phyloP scores from a whole-genome alignment of 257 asterid species.

The Craterostigma plantagineum region DNA sequence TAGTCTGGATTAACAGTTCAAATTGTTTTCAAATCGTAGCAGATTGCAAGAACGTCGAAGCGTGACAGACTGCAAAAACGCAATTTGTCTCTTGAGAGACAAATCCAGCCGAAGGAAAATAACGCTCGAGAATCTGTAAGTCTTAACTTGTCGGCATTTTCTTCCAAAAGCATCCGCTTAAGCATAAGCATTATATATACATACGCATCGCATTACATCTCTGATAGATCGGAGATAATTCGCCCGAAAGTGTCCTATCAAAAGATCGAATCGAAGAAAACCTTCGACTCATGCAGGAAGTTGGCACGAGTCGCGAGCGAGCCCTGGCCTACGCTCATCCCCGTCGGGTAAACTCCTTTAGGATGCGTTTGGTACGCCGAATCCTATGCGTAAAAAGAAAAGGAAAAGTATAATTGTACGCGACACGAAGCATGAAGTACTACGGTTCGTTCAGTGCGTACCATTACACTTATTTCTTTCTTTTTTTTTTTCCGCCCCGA shows the following conservation, averaged over 20 bases:
- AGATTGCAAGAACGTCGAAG: constrained; percentile 46
- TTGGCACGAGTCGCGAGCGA: constrained; percentile 64
- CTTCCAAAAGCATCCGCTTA: too few species aligned
- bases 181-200: too few species aligned
- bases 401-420: too few species aligned
- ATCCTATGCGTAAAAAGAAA: too few species aligned
- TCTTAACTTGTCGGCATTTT: too few species aligned
- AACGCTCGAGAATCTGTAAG: constrained; percentile 42
- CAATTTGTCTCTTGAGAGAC: constrained; percentile 45
- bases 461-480: too few species aligned
- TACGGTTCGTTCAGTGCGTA: too few species aligned
- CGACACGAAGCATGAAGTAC: too few species aligned
- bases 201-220: too few species aligned
- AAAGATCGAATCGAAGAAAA: constrained; percentile 57
- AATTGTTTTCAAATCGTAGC: constrained; percentile 6
- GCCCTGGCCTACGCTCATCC: constrained; percentile 75
- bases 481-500: too few species aligned
- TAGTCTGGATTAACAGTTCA: not conserved
- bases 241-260: constrained; percentile 50
- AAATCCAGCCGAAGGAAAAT: constrained; percentile 56
- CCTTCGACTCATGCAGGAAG: constrained; percentile 42
- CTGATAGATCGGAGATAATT: constrained; percentile 33
- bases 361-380: too few species aligned
- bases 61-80: constrained; percentile 46
- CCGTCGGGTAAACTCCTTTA: constrained; percentile 96